phyloP scores from a whole-genome alignment of 106 monocot species.

The Agapanthus africanus region DNA sequence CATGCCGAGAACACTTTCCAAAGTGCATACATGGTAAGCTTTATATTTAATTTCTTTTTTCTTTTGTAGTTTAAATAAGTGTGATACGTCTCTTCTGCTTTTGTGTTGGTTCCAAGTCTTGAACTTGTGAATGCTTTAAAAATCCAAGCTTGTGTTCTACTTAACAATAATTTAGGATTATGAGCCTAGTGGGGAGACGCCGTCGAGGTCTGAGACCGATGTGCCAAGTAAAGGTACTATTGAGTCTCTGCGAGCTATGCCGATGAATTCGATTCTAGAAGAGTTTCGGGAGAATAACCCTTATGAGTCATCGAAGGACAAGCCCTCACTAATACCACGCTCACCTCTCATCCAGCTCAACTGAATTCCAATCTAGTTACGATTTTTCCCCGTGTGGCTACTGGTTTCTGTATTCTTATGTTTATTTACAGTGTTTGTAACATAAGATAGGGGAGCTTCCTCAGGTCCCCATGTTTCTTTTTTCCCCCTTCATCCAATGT shows the following conservation, averaged over 20 bases:
- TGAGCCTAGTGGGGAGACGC: constrained; percentile 67
- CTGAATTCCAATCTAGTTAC: constrained; percentile 15
- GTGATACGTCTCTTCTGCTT: no score
- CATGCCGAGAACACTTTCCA: constrained; percentile 41
- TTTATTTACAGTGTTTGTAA: constrained; percentile 2
- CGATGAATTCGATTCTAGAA: constrained; percentile 55
- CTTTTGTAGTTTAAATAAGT: no score
- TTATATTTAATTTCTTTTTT: no score
- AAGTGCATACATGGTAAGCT: constrained; percentile 48
- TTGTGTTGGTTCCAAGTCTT: no score
- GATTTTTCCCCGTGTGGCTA: neutral
- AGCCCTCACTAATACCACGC: constrained; percentile 61
- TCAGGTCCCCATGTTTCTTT: constrained; percentile 2
- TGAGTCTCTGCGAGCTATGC: constrained; percentile 74
- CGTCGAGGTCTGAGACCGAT: constrained; percentile 56
- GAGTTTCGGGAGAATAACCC: constrained; percentile 92
- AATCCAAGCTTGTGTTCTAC: neutral
- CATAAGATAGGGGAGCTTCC: neutral
- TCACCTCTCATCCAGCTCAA: constrained; percentile 72
- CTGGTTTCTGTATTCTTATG: neutral
- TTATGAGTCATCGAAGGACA: constrained; percentile 60
- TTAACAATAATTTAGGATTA: constrained; percentile 42
- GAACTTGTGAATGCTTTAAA: no score
- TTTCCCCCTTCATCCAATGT: no score
- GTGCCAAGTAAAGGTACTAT: constrained; percentile 66